Evolutionary conservation across 495 filamentous ascomycete species (phyloP), one percentile per base, ranked within the genome.

Genomic region (Penicillium pulvis): DNA sequence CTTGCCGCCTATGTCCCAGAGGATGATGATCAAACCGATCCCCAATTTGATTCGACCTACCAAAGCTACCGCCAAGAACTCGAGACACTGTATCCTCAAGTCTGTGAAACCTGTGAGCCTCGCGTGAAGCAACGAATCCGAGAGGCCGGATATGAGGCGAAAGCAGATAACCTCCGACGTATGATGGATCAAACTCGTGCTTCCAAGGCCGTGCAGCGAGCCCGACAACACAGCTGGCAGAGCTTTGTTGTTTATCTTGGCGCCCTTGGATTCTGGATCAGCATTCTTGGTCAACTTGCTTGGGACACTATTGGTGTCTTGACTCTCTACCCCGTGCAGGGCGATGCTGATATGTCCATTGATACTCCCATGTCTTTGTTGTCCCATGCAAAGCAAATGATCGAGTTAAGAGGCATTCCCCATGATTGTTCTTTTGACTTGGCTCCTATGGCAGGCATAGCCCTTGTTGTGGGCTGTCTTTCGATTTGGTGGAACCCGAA

Each of bases 401-500:
- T 70, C 12, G 55, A 54, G 28, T 51, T 46, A 2, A 55, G 65
- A 30, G 55, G 53, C 45, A 48, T 74, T 62, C 65, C 66, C 26
- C 62, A 59, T 28, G 53, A 64, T 41, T 74, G 70, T 65, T 60
- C 67, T 55, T 49, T 57, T 33, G 67, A 74, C 58, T 24, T 75
- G 60, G 66, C 70, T 56, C 65, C 75, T 42, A 76, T 55, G 55
- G 85, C 72, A 58, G 79, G 64, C 35, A 59, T 68, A 74, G 73
- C 80, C 16, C 73, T 88, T 26, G 57, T 80, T 20, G 70, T 81
- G 3, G 84, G 82, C 24, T 59, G 87, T 26, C 61, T 83, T 6
- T 81, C 87, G 2, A 68, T 86, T 12, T 92, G 88, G 84, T 96
- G 90, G 88, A 93, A 92, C 60, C 89, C 89, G 7, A 82, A 81